Evolutionary conservation across 106 monocot genomes (phyloP), one percentile per base, ranked within the genome.

Genomic region (Allium sativum): DNA sequence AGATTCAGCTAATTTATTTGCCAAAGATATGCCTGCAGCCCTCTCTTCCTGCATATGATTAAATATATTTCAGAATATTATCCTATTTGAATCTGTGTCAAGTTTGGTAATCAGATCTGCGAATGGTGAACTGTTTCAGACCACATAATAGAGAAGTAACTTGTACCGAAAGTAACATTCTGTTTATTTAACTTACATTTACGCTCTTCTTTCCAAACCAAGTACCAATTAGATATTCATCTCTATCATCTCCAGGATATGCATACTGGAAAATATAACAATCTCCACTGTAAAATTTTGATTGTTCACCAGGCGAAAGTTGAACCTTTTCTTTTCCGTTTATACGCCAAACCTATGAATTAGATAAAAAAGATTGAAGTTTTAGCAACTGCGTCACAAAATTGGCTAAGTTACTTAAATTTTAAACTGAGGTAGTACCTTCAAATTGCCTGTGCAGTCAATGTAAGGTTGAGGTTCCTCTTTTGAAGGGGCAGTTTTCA

Each of bases 181-280:
- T 31, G 31, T 31, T 31, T 31, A 31, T 31, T 31, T 31, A 31
- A 31, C 55, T 67, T 81, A 88, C 98, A 88, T 83, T 68, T 42
- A 76, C 46, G 45, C 98, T 99, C 67, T 75, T 82, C 63, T 88
- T 85, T 42, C 98, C 98, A 83, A 92, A 88, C 98, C 98, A 99
- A 43, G 92, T 92, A 46, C 98, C 98, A 65, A 99, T 59, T 58
- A 99, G 78, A 73, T 81, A 81, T 68, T 99, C 92, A 52, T 99
- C 92, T 69, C 76, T 85, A 16, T 99, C 88, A 50, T 85, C 88
- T 68, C 88, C 98, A 61, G 88, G 74, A 81, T 82, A 99, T 60
- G 77, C 70, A 79, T 99, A 99, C 67, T 99, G 98, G 62, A 99
- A 99, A 58, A 99, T 85, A 70, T 99, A 99, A 67, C 92, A 99